Evolutionary conservation across 352 stramenopile genomes (phyloP).

Genomic region (Phytopythium cucurbitacearum): DNA sequence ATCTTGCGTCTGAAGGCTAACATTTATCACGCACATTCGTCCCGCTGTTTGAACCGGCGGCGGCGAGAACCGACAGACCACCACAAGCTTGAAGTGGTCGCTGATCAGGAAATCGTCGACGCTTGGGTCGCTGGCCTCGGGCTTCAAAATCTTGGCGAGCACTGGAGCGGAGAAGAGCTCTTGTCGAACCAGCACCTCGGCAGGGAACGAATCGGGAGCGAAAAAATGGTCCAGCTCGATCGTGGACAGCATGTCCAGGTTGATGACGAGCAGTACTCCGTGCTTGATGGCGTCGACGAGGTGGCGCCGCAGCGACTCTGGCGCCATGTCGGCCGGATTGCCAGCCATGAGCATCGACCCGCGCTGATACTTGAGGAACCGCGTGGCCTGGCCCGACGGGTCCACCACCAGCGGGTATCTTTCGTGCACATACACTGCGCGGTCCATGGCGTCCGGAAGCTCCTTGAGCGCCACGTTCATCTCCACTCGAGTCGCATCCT

Average conservation of each 20-base stretch:
- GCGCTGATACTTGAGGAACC: conserved; percentile 90
- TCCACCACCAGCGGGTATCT: conserved; percentile 88
- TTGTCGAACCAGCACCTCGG: conserved; percentile 61
- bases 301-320: conserved; percentile 57
- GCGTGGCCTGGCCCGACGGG: conserved; percentile 60
- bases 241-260: conserved; percentile 62
- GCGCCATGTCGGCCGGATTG: conserved; percentile 66
- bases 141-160: conserved; percentile 37
- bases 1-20: conserved; percentile 20
- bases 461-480: conserved; percentile 70
- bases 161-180: conserved; percentile 67
- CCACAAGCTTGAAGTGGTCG: conserved; percentile 85
- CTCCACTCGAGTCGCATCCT: background rate
- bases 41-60: conserved; percentile 49
- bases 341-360: conserved; percentile 75
- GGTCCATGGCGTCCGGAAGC: conserved; percentile 83
- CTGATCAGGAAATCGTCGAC: conserved; percentile 63
- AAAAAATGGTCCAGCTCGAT: conserved; percentile 85
- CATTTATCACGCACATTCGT: conserved; percentile 63
- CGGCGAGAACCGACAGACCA: conserved; percentile 45
- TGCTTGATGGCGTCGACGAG: conserved; percentile 72
- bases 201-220: conserved; percentile 52
- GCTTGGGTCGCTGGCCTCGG: conserved; percentile 43
- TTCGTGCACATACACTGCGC: conserved; percentile 81
- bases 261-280: conserved; percentile 69